Conservation (phyloP, 345 rosid genomes). For the Rhodamnia rubescens region DNA sequence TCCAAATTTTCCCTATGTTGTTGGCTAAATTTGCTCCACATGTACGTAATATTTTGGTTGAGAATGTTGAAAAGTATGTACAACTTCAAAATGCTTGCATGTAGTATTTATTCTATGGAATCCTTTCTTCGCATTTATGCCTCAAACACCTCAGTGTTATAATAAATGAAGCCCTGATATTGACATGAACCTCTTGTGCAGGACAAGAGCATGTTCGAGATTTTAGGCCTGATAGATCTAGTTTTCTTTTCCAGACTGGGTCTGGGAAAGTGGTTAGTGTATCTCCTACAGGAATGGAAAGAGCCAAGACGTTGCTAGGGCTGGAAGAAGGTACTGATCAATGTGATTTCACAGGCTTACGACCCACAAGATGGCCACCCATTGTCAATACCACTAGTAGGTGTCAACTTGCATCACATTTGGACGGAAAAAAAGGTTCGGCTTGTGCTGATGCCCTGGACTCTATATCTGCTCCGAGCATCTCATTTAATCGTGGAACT, state of each 20-base stretch:
- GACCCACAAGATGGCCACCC: slow-evolving; percentile 10
- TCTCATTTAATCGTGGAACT: slow-evolving; percentile 13
- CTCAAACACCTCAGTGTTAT: background rate
- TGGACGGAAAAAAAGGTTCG: slow-evolving; percentile 3
- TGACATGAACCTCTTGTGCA: slow-evolving; percentile 2
- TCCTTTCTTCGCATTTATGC: background rate
- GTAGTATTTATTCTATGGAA: background rate
- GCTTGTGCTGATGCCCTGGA: slow-evolving; percentile 4
- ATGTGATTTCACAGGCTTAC: slow-evolving; percentile 18
- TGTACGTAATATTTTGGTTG: background rate
- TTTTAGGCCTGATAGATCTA: slow-evolving; percentile 10
- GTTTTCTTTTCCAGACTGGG: slow-evolving; percentile 60
- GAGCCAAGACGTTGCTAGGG: slow-evolving; percentile 67
- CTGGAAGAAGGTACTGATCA: slow-evolving; percentile 29
- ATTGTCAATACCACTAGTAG: slow-evolving; percentile 7
- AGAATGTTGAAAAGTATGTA: background rate
- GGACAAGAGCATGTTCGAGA: slow-evolving; percentile 10
- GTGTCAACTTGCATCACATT: slow-evolving; percentile 4
- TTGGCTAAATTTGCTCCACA: background rate
- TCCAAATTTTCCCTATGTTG: background rate
- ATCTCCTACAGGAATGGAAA: slow-evolving; percentile 57
- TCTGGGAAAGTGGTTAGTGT: slow-evolving; percentile 57
- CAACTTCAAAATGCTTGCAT: background rate
- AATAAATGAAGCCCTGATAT: background rate
- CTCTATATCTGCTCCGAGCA: slow-evolving; percentile 16